phyloP scores from a whole-genome alignment of 2,329 filamentous ascomycete species.

The Arthrobotrys megalospora region DNA sequence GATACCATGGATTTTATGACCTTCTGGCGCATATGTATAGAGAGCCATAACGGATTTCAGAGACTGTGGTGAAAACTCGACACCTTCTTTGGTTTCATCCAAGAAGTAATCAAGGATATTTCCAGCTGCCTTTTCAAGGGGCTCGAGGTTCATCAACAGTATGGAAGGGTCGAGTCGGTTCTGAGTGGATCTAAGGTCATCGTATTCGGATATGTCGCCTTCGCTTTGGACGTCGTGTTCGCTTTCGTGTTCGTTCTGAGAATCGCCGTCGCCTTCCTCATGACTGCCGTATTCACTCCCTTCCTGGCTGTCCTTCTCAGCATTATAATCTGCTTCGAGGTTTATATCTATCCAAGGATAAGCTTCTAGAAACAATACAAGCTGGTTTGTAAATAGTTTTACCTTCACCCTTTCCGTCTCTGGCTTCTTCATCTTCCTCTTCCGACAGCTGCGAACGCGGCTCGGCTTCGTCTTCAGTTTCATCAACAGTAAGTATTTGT shows the following conservation, averaged over 20 bases:
- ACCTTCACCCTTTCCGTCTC: constrained; percentile 14
- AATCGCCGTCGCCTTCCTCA: not conserved
- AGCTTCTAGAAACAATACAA: not conserved
- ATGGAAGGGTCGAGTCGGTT: not conserved
- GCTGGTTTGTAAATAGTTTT: not conserved
- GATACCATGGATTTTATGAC: not conserved
- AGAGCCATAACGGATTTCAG: not conserved
- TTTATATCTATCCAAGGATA: constrained; percentile 17
- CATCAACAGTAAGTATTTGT: not conserved
- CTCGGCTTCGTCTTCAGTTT: constrained; percentile 1
- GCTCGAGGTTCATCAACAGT: not conserved
- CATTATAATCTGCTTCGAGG: constrained; percentile 9
- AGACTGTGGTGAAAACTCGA: not conserved
- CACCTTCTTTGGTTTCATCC: not conserved
- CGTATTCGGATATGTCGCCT: not conserved
- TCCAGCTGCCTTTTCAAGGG: not conserved
- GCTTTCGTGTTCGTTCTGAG: not conserved
- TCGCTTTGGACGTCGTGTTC: not conserved
- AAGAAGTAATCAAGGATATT: constrained; percentile 1
- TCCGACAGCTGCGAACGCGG: constrained; percentile 1
- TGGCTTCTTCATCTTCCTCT: constrained; percentile 2
- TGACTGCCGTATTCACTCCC: not conserved
- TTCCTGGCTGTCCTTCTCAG: not conserved
- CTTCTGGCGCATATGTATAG: constrained; percentile 5
- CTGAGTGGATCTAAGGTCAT: not conserved